These are phyloP conservation scores for Boletus pseudopeckii DNA, from an alignment of 768 basidiomycete species.

Conservation along the genomic window DNA sequence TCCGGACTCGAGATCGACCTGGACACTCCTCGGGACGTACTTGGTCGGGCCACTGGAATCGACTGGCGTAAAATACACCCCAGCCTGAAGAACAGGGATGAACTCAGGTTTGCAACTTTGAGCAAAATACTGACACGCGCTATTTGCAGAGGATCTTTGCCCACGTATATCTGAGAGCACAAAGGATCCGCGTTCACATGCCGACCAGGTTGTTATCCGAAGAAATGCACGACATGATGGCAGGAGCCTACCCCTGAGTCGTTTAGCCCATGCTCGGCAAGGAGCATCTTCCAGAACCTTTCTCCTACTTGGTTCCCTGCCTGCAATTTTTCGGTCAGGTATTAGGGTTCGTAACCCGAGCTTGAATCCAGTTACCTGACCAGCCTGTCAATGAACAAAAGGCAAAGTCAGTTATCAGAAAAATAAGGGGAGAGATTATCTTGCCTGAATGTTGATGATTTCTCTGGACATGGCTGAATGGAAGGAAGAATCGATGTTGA, in stretches of 20 bases:
- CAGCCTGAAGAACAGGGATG: conserved; percentile 44
- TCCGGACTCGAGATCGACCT: conserved; percentile 86
- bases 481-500: conserved; percentile 15
- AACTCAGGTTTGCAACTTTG: neutral
- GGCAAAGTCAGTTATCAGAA: conserved; percentile 5
- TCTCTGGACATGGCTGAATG: conserved; percentile 60
- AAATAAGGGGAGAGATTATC: conserved; percentile 5
- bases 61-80: conserved; percentile 80
- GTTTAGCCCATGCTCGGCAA: conserved; percentile 83
- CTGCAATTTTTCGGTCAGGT: conserved; percentile 33
- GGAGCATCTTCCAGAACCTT: conserved; percentile 85
- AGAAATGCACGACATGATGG: conserved; percentile 1
- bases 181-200: conserved; percentile 5
- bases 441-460: conserved; percentile 79
- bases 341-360: conserved; percentile 7
- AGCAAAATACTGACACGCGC: conserved; percentile 51
- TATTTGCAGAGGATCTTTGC: conserved; percentile 71
- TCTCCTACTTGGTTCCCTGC: conserved; percentile 81
- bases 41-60: conserved; percentile 50
- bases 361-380: conserved; percentile 50
- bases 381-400: conserved; percentile 43
- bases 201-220: conserved; percentile 17
- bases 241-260: conserved; percentile 52
- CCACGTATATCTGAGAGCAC: conserved; percentile 55
- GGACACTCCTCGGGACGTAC: conserved; percentile 88